Base-by-base conservation (phyloP, 2,329 filamentous ascomycete genomes). In the Orbilia quercus region DNA sequence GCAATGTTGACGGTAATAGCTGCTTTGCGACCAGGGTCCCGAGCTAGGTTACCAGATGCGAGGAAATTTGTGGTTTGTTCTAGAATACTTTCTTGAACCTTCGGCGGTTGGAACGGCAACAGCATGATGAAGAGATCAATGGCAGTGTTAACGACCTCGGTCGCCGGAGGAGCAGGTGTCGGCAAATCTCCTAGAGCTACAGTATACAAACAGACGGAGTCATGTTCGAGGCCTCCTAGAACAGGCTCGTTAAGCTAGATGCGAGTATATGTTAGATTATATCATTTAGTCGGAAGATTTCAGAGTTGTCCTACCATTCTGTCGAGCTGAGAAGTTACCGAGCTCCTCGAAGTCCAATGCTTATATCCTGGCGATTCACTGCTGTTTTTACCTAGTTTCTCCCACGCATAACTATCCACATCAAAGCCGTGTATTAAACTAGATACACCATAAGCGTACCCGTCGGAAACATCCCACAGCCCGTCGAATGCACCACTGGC, bases 391-490 rank as follows among this genome's bases (percentile, higher is more conserved):
- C 58, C 67, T 16, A 51, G 57, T 5, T 16, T 62, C 62, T 78
- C 89, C 25, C 91, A 90, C 12, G 88, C 88, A 65, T 93, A 84
- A 23, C 85, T 86, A 77, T 85, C 88, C 16, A 92, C 84, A 59
- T 89, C 86, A 79, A 95, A 92, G 0, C 92, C 91, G 20, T 87
- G 85, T 0, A 96, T 88, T 20, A 98, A 83, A 0, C 93, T 91
- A 7, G 91, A 96, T 14, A 99, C 89, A 1, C 96, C 95, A 80
- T 96, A 98, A 0, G 93, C 94, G 77, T 89, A 93, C 79, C 98
- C 98, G 80, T 99, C 95, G 7, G 89, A 90, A 5, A 96, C 87
- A 75, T 98, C 94, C 95, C 95, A 99, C 40, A 99, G 87, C 0
- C 89, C 93, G 78, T 99, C 95, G 78, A 98, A 97, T 1, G 88